phyloP scores from a whole-genome alignment of 306 rosid species.

The Clitoria ternatea region DNA sequence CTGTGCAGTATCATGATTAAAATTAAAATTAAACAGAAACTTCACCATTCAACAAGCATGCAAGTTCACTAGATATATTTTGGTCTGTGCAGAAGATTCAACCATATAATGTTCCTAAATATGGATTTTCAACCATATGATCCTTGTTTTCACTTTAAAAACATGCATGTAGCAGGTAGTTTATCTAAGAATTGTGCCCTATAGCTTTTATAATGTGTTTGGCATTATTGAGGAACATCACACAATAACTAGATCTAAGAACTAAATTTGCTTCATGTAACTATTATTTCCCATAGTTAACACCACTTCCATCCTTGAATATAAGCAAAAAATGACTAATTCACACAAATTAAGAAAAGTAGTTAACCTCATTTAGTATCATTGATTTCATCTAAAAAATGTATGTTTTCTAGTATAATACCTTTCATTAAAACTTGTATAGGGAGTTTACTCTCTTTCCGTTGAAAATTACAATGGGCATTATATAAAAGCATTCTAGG shows the following conservation, averaged over 20 bases:
- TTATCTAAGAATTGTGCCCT: background rate
- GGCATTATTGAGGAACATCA: background rate
- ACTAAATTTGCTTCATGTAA: background rate
- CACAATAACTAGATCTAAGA: background rate
- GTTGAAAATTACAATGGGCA: no score
- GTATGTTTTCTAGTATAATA: no score
- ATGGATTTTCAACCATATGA: background rate
- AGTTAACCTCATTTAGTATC: no score
- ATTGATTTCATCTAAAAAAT: no score
- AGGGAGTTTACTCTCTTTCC: no score
- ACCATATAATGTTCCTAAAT: background rate
- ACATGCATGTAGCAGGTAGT: background rate
- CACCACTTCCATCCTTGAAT: no score
- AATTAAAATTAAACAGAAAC: background rate
- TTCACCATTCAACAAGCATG: background rate
- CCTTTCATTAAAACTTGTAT: no score
- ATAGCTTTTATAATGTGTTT: background rate
- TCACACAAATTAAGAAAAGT: no score
- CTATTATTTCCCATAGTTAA: background rate
- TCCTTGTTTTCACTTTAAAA: background rate
- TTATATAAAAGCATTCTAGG: no score
- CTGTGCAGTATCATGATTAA: background rate
- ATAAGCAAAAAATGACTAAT: no score
- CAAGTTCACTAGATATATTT: background rate
- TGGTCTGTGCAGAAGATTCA: background rate